Conservation (phyloP, 1,284 basidiomycete genomes). For the Fomitiporia mediterranea region DNA sequence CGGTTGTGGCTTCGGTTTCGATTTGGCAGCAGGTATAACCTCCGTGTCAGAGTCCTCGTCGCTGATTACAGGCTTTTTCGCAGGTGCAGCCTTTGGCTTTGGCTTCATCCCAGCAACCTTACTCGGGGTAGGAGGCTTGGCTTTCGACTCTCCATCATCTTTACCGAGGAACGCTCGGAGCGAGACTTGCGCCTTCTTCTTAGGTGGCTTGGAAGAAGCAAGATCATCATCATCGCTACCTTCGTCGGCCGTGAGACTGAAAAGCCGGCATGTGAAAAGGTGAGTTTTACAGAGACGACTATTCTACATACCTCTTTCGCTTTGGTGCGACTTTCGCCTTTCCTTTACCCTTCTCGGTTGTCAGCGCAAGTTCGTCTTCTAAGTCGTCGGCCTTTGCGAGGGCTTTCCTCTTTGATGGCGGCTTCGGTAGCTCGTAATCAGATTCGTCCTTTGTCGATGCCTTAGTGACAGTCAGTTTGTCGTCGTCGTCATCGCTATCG, state of each 20-base stretch:
- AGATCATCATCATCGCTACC: constrained; percentile 21
- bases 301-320: constrained; percentile 23
- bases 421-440: neutral
- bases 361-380: constrained; percentile 4
- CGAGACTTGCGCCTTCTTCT: constrained; percentile 22
- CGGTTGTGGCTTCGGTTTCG: constrained; percentile 8
- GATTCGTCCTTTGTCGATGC: constrained; percentile 11
- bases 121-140: constrained; percentile 10
- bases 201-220: constrained; percentile 24
- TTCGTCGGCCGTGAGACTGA: constrained; percentile 20
- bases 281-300: neutral
- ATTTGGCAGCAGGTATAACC: neutral
- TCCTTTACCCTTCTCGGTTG: constrained; percentile 23
- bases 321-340: constrained; percentile 26
- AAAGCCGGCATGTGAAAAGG: constrained; percentile 4
- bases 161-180: constrained; percentile 13
- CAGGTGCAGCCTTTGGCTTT: constrained; percentile 16
- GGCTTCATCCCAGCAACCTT: constrained; percentile 15
- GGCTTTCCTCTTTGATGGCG: constrained; percentile 7
- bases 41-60: constrained; percentile 9
- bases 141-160: constrained; percentile 5
- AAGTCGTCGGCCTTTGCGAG: constrained; percentile 1
- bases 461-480: constrained; percentile 11
- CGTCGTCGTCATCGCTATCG: constrained; percentile 33
- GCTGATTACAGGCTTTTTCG: constrained; percentile 15